These are phyloP conservation scores for Sclerotinia sclerotiorum DNA, from an alignment of 2,329 filamentous ascomycete genomes.

Conservation along the genomic window DNA sequence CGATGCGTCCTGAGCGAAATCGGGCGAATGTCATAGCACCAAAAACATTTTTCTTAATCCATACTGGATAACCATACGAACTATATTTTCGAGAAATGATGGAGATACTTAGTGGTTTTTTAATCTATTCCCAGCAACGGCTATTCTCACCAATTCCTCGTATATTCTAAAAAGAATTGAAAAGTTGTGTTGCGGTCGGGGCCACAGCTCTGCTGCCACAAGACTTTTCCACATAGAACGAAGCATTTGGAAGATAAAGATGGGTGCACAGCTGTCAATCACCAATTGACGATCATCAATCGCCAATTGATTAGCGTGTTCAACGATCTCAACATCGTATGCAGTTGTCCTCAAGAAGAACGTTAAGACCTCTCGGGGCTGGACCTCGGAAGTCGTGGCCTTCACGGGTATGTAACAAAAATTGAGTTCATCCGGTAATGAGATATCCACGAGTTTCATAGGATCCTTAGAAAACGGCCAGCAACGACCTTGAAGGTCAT, in stretches of 20 bases:
- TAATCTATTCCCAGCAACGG: too few species aligned
- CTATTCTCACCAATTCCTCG: rapidly evolving
- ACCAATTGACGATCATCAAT: too few species aligned
- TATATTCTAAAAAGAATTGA: rapidly evolving
- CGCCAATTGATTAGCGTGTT: too few species aligned
- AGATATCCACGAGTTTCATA: background rate
- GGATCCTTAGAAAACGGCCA: background rate
- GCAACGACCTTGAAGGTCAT: background rate
- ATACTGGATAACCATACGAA: background rate
- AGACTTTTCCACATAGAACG: background rate
- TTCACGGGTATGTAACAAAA: background rate
- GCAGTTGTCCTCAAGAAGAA: too few species aligned
- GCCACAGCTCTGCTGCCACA: background rate
- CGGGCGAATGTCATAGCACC: background rate
- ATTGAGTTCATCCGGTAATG: background rate
- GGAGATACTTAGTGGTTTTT: background rate
- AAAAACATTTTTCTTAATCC: background rate
- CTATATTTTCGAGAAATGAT: background rate
- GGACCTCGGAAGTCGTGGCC: too few species aligned
- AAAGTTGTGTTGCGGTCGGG: background rate
- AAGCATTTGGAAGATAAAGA: rapidly evolving
- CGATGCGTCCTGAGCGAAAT: background rate
- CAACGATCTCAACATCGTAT: too few species aligned
- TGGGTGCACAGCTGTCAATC: too few species aligned
- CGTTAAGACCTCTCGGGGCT: too few species aligned